Percentiles rank a stretch among this genome's conserved stretches.
These are phyloP conservation scores for Pythium dissimile DNA, from an alignment of 352 stramenopile species.

Conservation along the genomic window DNA sequence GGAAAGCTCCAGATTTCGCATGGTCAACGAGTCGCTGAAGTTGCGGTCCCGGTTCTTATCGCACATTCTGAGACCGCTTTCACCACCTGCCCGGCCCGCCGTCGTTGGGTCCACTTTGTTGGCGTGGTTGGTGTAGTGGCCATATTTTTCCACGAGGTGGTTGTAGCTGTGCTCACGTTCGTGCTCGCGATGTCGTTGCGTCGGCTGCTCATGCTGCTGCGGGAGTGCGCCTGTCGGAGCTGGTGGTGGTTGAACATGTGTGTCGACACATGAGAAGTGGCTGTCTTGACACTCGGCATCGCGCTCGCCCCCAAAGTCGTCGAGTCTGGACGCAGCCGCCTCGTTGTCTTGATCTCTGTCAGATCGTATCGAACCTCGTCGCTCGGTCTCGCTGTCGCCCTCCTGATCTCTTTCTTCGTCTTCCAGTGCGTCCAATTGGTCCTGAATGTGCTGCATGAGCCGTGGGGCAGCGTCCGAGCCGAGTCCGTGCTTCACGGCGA, in stretches of 20 bases:
- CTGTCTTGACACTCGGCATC: neutral
- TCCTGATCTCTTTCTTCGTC: slow-evolving; percentile 9
- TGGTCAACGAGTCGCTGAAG: slow-evolving; percentile 25
- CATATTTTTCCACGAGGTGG: slow-evolving; percentile 71
- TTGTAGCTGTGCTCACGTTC: slow-evolving; percentile 69
- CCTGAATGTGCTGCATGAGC: slow-evolving; percentile 51
- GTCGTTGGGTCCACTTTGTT: slow-evolving; percentile 42
- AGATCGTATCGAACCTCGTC: no score
- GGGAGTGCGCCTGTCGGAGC: neutral
- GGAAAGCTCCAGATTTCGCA: slow-evolving; percentile 33
- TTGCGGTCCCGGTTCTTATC: neutral
- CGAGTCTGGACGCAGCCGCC: no score
- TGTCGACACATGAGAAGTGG: neutral
- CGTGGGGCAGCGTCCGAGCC: slow-evolving; percentile 46
- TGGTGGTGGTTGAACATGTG: neutral
- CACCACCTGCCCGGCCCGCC: neutral
- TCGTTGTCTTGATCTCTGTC: no score
- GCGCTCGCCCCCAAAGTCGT: neutral
- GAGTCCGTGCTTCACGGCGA: slow-evolving; percentile 50
- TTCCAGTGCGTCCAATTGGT: slow-evolving; percentile 43
- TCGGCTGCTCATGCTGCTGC: neutral
- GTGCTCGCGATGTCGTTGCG: slow-evolving; percentile 28
- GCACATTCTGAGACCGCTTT: neutral
- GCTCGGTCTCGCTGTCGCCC: neutral
- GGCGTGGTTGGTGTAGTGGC: slow-evolving; percentile 65